Base-by-base conservation (phyloP, 208 protist genomes). In the Acanthamoeba healyi region DNA sequence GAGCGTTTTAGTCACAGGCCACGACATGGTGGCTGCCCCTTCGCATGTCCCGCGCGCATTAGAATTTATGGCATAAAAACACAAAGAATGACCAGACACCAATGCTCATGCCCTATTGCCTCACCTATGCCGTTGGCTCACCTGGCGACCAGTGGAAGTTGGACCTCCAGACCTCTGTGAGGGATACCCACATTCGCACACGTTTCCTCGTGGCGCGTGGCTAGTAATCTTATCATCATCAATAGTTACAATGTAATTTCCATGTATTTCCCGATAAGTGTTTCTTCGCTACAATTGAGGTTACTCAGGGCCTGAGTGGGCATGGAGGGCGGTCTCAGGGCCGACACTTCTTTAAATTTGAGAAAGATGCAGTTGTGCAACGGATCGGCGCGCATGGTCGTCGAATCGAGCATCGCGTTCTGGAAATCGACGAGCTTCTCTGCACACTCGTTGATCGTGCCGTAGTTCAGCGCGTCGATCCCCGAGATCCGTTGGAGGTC, bases 61-160 rank as follows among this genome's bases (percentile, higher is more conserved):
- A 34, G 58, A 65, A 34, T 65, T 65, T 65, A 65, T 65, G 58
- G 58, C 58, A 65, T 65, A 65, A 65, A 65, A 65, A 65, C n/a
- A 65, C 4, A 56, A 6, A 56, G 24, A 56, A 24, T 22, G 34
- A 34, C 1, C 26, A 65, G 58, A 6, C 54, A 6, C 3, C 26
- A 29, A 34, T 34, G 58, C 12, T 65, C n/a, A 65, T 34, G 58
- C 9, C 26, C 58, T 29, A 15, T 56, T 56, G 51, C 51, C 51
- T 56, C 15, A 24, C 51, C 51, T 29, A 34, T 65, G 58, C 2
- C 58, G 15, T 65, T 65, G 26, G 58, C 58, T 65, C 58, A 65
- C 26, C 12, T 65, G 58, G 26, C 26, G 4, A n/a, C 58, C 19
- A 29, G 26, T 15, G 2, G 12, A 2, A 29, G 58, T 34, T 65